Percentiles rank a stretch among this genome's conserved stretches.
Conservation (phyloP, 306 rosid species). For the Hippophae tibetana region DNA sequence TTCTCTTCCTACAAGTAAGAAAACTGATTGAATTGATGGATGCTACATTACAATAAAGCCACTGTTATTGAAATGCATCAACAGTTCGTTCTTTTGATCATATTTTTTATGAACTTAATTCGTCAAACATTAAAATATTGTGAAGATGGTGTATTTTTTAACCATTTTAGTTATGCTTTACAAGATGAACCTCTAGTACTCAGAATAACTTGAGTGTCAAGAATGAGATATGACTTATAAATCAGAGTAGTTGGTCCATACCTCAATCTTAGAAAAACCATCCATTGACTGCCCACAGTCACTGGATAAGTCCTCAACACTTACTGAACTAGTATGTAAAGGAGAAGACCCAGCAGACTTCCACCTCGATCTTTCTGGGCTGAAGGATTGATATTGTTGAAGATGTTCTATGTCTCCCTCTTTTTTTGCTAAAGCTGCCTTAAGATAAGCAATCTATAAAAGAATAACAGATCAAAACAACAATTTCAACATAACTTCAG, state of each 20-base stretch:
- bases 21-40: background rate
- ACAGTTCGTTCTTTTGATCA: too few species aligned
- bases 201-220: too few species aligned
- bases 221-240: background rate
- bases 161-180: too few species aligned
- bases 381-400: slow-evolving; percentile 28
- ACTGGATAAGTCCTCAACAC: slow-evolving; percentile 26
- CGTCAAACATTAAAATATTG: too few species aligned
- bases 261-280: slow-evolving; percentile 29
- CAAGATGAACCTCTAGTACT: too few species aligned
- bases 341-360: slow-evolving; percentile 50
- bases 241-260: slow-evolving; percentile 30
- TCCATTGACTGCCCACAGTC: slow-evolving; percentile 37
- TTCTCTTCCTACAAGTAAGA: slow-evolving; percentile 27
- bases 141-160: too few species aligned
- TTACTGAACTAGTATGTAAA: slow-evolving; percentile 31
- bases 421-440: slow-evolving; percentile 58
- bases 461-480: background rate
- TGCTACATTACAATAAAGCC: too few species aligned
- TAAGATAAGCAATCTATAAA: slow-evolving; percentile 58
- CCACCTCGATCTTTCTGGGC: slow-evolving; percentile 36
- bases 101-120: too few species aligned
- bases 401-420: slow-evolving; percentile 45
- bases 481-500: too few species aligned
- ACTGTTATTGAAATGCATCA: too few species aligned